Conservation (phyloP, 495 filamentous ascomycete species). For the Poronia punctata region DNA sequence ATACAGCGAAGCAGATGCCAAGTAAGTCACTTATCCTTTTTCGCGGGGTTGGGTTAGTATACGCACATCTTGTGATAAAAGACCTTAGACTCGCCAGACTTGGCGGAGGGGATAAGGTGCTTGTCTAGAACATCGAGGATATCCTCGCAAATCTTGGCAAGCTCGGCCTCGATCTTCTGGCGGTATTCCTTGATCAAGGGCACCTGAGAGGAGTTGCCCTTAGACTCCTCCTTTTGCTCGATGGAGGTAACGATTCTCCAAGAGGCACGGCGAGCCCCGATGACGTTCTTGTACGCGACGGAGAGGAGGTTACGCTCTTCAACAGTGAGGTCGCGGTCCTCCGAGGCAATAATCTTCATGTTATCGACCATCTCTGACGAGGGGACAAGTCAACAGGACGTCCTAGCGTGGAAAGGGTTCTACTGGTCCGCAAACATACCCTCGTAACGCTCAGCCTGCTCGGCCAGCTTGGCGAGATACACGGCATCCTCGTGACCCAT, state of each 20-base stretch:
- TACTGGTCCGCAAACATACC: slow-evolving; percentile 52
- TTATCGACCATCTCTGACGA: slow-evolving; percentile 97
- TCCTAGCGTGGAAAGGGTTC: background rate
- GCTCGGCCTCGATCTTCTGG: slow-evolving; percentile 97
- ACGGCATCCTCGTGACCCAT: slow-evolving; percentile 99
- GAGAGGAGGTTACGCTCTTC: slow-evolving; percentile 99
- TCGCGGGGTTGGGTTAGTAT: slow-evolving; percentile 30
- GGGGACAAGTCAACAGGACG: slow-evolving; percentile 18
- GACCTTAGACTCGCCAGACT: slow-evolving; percentile 97
- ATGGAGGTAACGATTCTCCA: slow-evolving; percentile 99
- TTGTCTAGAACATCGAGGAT: slow-evolving; percentile 94
- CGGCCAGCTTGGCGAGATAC: slow-evolving; percentile 98
- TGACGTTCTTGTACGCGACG: slow-evolving; percentile 99
- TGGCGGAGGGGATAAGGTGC: slow-evolving; percentile 92
- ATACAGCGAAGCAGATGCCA: too few relatives aligned
- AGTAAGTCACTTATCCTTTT: too few relatives aligned
- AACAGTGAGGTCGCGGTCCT: slow-evolving; percentile 94
- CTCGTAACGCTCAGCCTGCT: slow-evolving; percentile 99
- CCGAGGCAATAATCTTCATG: slow-evolving; percentile 98
- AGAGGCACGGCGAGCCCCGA: slow-evolving; percentile 95
- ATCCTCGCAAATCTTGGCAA: slow-evolving; percentile 99
- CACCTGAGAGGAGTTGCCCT: slow-evolving; percentile 94
- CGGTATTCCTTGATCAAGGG: slow-evolving; percentile 97
- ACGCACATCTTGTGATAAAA: slow-evolving; percentile 99
- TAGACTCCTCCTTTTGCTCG: slow-evolving; percentile 99